Evolutionary conservation across 768 basidiomycete genomes (phyloP).

Genomic region (Termitomyces sp.): DNA sequence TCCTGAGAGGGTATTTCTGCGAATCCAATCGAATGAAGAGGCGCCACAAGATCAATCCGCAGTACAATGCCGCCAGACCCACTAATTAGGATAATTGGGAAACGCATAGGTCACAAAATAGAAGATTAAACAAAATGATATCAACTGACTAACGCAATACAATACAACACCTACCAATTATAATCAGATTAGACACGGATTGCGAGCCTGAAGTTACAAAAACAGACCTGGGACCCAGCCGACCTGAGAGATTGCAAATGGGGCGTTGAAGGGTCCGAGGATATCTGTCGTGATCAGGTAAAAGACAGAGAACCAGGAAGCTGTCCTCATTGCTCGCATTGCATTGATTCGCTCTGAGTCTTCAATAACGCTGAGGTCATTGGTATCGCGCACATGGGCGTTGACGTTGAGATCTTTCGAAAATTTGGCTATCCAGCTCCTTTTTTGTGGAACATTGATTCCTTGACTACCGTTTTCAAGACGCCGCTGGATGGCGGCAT

Average conservation of each 20-base stretch:
- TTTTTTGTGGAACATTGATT: slow-evolving; percentile 6
- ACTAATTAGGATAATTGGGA: slow-evolving; percentile 32
- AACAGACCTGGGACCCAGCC: slow-evolving; percentile 54
- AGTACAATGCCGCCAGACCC: slow-evolving; percentile 48
- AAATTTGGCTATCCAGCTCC: slow-evolving; percentile 19
- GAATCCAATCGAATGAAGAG: slow-evolving; percentile 55
- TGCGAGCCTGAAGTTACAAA: slow-evolving; percentile 5
- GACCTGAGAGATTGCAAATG: slow-evolving; percentile 52
- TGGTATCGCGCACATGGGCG: slow-evolving; percentile 21
- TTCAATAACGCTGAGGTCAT: slow-evolving; percentile 13
- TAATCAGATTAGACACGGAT: slow-evolving; percentile 2
- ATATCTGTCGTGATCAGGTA: slow-evolving; percentile 60
- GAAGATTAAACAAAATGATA: neutral
- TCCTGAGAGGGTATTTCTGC: slow-evolving; percentile 43
- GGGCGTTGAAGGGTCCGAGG: slow-evolving; percentile 55
- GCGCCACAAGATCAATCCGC: slow-evolving; percentile 50
- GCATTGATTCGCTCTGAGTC: slow-evolving; percentile 32
- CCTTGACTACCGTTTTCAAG: slow-evolving; percentile 16
- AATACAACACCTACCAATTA: slow-evolving; percentile 25
- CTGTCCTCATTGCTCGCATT: slow-evolving; percentile 40
- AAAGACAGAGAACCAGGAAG: slow-evolving; percentile 45
- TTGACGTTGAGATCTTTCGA: slow-evolving; percentile 26
- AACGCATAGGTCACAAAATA: no score
- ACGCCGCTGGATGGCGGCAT: slow-evolving; percentile 28
- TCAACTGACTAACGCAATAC: slow-evolving; percentile 35